Conservation (phyloP, 306 rosid species). For the Prunus salicina region DNA sequence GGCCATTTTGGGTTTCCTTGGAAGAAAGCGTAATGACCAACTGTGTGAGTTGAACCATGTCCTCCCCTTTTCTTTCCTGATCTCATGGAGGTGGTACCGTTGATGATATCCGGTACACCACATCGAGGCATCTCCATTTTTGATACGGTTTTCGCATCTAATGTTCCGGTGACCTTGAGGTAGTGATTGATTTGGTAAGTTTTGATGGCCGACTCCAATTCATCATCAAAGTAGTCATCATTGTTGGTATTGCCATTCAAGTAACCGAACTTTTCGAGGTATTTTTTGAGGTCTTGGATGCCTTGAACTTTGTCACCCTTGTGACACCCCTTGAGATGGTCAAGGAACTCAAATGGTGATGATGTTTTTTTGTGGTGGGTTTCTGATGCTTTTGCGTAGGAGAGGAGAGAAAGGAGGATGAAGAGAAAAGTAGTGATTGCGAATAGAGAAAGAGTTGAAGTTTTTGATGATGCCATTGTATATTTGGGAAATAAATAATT, state of each 20-base stretch:
- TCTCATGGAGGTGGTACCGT: slow-evolving; percentile 26
- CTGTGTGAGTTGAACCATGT: neutral
- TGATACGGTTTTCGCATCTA: slow-evolving; percentile 30
- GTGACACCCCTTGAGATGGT: slow-evolving; percentile 29
- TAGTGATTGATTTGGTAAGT: slow-evolving; percentile 34
- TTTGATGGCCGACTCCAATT: slow-evolving; percentile 37
- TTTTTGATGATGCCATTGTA: neutral
- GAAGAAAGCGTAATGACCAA: slow-evolving; percentile 15
- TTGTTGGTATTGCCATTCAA: neutral
- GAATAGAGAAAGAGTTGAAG: neutral
- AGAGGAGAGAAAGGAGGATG: neutral
- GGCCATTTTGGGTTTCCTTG: slow-evolving; percentile 22
- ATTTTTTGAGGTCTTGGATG: slow-evolving; percentile 29
- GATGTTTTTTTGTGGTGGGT: neutral
- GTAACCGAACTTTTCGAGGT: slow-evolving; percentile 44
- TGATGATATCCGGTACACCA: slow-evolving; percentile 34
- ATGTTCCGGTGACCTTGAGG: slow-evolving; percentile 18
- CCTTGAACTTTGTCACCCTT: slow-evolving; percentile 38
- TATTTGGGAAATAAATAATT: neutral
- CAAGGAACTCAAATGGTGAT: slow-evolving; percentile 28
- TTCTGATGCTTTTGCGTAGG: neutral
- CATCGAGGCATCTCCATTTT: slow-evolving; percentile 42
- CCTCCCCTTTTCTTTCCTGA: slow-evolving; percentile 2
- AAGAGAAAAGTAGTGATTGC: neutral
- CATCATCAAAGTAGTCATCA: slow-evolving; percentile 26